Base-by-base conservation (phyloP, 768 basidiomycete genomes). In the Tylopilus sp. region DNA sequence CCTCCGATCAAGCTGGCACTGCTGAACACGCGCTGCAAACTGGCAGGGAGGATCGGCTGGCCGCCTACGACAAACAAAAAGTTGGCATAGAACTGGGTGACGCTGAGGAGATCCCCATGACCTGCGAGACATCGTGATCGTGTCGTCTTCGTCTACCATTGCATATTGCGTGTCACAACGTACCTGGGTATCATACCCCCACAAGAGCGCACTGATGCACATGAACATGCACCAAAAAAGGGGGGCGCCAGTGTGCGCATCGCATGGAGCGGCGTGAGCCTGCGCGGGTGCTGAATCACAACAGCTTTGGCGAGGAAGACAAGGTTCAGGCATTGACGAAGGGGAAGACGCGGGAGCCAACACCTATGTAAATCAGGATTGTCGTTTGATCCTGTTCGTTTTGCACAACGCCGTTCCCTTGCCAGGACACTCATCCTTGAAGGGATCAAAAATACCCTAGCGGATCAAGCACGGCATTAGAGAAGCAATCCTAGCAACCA, bases 21-120 rank as follows among this genome's bases (percentile, higher is more conserved):
- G 31, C 63, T 67, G 45, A 66, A 66, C 1, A 63, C 63, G 16
- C 63, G 63, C 34, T 67, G 64, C 66, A 66, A 67, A 17, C 55
- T 68, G 2, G 65, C 65, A 33, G 65, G 44, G 24, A 66, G 60
- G 12, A 67, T 31, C 1, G 52, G 43, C 12, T 50, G 30, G 2
- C 45, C 45, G 3, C 45, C 34, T 7, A 7, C 17, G 3, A 56
- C 3, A 25, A 59, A 61, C 11, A 66, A 63, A 50, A 66, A 66
- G 57, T 67, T 66, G 8, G 12, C 21, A 16, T 65, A 63, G 41
- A 66, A 67, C 43, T 64, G 47, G 14, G 64, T 55, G 2, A 65
- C 46, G 25, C 65, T 52, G 29, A 65, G 42, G 17, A 66, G 21
- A 2, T 58, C 65, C 6, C 63, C 63, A 1, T 53, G 10, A 66